phyloP scores from a whole-genome alignment of 1,284 basidiomycete species.

The Ustilago xerochloae region DNA sequence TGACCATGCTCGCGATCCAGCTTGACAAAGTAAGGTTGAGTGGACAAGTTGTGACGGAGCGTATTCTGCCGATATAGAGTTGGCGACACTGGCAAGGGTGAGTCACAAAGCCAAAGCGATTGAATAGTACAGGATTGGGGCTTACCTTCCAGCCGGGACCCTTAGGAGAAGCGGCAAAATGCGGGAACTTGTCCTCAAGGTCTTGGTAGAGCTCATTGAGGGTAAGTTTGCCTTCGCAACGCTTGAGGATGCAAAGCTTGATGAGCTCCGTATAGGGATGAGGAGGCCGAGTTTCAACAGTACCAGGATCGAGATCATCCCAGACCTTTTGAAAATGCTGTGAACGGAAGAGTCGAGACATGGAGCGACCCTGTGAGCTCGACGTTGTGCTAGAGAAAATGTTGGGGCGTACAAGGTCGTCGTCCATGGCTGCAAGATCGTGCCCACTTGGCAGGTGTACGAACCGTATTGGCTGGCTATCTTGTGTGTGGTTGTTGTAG shows the following conservation, averaged over 20 bases:
- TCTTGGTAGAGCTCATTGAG: conserved; percentile 44
- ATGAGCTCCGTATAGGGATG: conserved; percentile 46
- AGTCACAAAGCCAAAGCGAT: not conserved
- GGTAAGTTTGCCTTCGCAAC: conserved; percentile 31
- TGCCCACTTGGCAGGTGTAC: not conserved
- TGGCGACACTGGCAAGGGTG: not conserved
- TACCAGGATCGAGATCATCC: conserved; percentile 24
- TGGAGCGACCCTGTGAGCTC: conserved; percentile 1
- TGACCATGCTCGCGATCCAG: conserved; percentile 35
- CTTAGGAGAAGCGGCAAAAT: conserved; percentile 26
- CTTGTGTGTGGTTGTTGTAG: not conserved
- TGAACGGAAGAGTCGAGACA: conserved; percentile 25
- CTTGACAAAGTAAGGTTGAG: conserved; percentile 49
- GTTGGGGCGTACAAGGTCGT: not conserved
- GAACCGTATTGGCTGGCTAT: not conserved
- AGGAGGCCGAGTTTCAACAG: conserved; percentile 5
- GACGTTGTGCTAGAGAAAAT: not conserved
- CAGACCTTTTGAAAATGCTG: conserved; percentile 32
- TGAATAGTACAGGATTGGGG: not conserved
- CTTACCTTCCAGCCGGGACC: conserved; percentile 49
- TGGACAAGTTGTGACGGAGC: conserved; percentile 47
- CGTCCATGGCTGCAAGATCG: not conserved
- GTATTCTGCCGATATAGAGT: conserved; percentile 26
- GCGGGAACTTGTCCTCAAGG: conserved; percentile 39
- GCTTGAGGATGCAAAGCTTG: conserved; percentile 49